phyloP scores from a whole-genome alignment of 2,329 filamentous ascomycete species.

The Penicillium sp. region DNA sequence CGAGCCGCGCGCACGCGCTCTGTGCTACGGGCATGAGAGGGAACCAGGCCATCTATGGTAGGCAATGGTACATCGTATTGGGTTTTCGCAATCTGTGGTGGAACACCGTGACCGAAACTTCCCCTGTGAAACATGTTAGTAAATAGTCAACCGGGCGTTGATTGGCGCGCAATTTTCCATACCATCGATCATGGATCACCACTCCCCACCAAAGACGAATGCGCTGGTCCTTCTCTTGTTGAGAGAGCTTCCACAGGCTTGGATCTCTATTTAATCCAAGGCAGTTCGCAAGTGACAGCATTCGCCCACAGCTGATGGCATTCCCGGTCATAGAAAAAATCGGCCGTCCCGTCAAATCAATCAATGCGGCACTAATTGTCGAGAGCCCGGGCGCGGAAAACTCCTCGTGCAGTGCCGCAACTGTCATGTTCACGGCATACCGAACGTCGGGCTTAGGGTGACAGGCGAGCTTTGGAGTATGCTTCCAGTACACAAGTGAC shows the following conservation, averaged over 20 bases:
- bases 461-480: constrained; percentile 48
- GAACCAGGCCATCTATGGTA: constrained; percentile 47
- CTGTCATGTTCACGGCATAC: constrained; percentile 67
- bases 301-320: constrained; percentile 58
- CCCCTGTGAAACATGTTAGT: constrained; percentile 44
- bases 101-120: constrained; percentile 60
- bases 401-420: constrained; percentile 64
- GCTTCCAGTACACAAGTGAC: constrained; percentile 62
- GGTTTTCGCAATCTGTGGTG: constrained; percentile 56
- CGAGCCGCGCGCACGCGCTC: constrained; percentile 52
- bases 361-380: constrained; percentile 60
- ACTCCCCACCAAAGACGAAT: constrained; percentile 62
- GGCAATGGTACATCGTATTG: constrained; percentile 63
- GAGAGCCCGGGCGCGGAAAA: constrained; percentile 63
- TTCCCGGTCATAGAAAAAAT: constrained; percentile 65
- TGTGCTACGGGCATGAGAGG: constrained; percentile 40
- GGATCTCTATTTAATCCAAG: constrained; percentile 61
- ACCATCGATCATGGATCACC: constrained; percentile 61
- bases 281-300: constrained; percentile 59
- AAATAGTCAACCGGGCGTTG: background rate
- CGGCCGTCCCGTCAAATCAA: constrained; percentile 65
- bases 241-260: constrained; percentile 56
- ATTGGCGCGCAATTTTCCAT: constrained; percentile 9
- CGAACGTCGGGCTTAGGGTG: constrained; percentile 61
- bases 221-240: constrained; percentile 55